Conservation (phyloP, 371 early-diverging fungal genomes). For the Gilbertella persicaria region DNA sequence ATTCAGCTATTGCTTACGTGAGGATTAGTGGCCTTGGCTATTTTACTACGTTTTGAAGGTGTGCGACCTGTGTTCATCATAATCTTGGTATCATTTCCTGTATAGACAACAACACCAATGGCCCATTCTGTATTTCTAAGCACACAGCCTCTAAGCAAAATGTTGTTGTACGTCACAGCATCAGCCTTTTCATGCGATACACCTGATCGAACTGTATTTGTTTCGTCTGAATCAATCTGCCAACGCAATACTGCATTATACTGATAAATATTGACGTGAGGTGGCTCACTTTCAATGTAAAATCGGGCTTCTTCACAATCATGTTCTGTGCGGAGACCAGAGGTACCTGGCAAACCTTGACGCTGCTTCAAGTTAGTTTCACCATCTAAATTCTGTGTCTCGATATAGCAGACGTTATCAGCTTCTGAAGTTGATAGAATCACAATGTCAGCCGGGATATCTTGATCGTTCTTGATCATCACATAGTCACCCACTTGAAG, state of each 20-base stretch:
- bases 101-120: conserved; percentile 82
- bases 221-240: conserved; percentile 29
- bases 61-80: conserved; percentile 88
- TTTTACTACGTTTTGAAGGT: conserved; percentile 91
- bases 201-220: conserved; percentile 14
- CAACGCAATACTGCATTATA: conserved; percentile 71
- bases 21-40: conserved; percentile 93
- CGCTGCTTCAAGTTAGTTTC: conserved; percentile 83
- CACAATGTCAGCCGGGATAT: conserved; percentile 88
- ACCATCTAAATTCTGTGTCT: conserved; percentile 87
- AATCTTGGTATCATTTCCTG: conserved; percentile 92
- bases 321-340: conserved; percentile 35
- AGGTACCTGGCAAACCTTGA: conserved; percentile 44
- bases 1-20: conserved; percentile 58
- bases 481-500: conserved; percentile 93
- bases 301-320: conserved; percentile 62
- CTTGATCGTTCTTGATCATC: conserved; percentile 80
- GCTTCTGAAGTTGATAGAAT: conserved; percentile 70
- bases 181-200: conserved; percentile 49
- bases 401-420: conserved; percentile 71
- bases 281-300: conserved; percentile 80
- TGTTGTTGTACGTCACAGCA: conserved; percentile 59
- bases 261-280: conserved; percentile 75
- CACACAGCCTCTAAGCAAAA: conserved; percentile 91
- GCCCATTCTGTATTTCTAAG: conserved; percentile 89